phyloP scores from a whole-genome alignment of 805 yeast genomes.

The Diddensiella transvaalensis region DNA sequence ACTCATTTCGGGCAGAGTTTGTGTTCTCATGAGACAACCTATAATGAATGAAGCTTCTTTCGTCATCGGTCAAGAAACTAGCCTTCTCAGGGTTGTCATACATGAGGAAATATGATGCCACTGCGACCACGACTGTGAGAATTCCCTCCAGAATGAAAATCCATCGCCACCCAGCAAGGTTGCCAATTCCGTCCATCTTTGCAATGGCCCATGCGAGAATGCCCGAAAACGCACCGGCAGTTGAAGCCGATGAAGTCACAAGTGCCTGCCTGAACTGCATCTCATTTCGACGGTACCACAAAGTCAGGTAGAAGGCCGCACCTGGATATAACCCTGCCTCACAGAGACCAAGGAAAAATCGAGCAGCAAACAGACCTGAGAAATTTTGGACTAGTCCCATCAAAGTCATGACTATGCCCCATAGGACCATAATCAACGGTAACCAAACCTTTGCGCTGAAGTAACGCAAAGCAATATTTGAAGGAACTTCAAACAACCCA shows the following conservation, averaged over 20 bases:
- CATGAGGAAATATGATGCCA: conserved; percentile 32
- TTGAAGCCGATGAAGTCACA: conserved; percentile 36
- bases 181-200: conserved; percentile 44
- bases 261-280: conserved; percentile 37
- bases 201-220: conserved; percentile 39
- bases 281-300: conserved; percentile 40
- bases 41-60: conserved; percentile 15
- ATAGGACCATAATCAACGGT: conserved; percentile 35
- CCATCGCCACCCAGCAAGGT: conserved; percentile 38
- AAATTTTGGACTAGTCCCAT: conserved; percentile 33
- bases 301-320: conserved; percentile 37
- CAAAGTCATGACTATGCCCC: conserved; percentile 39
- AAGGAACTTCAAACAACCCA: conserved; percentile 39
- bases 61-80: conserved; percentile 20
- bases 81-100: conserved; percentile 51
- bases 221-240: conserved; percentile 41
- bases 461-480: conserved; percentile 35
- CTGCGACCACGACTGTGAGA: conserved; percentile 37
- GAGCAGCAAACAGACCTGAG: conserved; percentile 32
- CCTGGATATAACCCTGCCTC: conserved; percentile 47
- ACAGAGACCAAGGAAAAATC: conserved; percentile 40
- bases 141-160: conserved; percentile 43
- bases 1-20: conserved; percentile 35
- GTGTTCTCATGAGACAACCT: conserved; percentile 31
- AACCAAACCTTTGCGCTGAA: conserved; percentile 37